Evolutionary conservation across 495 filamentous ascomycete genomes (phyloP), one percentile per base, ranked within the genome.

Genomic region (Aspergillus ostianus): DNA sequence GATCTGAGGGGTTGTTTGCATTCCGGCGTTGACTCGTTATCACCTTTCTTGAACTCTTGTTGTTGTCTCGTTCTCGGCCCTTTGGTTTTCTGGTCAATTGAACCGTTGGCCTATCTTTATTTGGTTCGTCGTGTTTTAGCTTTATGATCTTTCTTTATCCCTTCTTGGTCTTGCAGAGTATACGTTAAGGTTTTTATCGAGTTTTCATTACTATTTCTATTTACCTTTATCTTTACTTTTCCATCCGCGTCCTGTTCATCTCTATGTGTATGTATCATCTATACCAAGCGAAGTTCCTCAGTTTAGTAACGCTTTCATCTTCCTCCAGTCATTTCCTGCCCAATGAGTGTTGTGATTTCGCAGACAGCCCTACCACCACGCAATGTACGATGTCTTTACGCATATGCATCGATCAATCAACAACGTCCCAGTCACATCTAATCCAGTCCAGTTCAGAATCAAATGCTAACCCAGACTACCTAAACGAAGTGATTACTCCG

Each of bases 1-100:
- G 41, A 48, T 50, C 51, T 23, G 46, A 60, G 53, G 45, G 53
- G 23, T 13, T 49, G 18, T 61, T 53, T 60, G 62, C 62, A 64
- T 64, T 57, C 47, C 20, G 62, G 62, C 57, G 62, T 64, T 60
- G 13, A 23, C 23, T 47, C n/a, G 29, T 32, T 15, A 26, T 23
- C 32, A 15, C 41, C 20, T 49, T 51, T 17, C n/a, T 51, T 21
- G 9, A 44, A 27, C 53, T 53, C 29, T 46, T 46, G 41, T 7
- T 54, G 6, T 23, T 57, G 21, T 17, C 27, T 55, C 23, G 9
- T 29, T 26, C 41, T 6, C 20, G 3, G 17, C 19, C 53, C 26
- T 52, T 47, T 23, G 32, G 23, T 45, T 30, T 26, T 55, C 20
- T 45, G 52, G 9, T 13, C 51, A 47, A 56, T 21, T 13, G 51